Percentiles rank a stretch among this genome's conserved stretches.
phyloP scores from a whole-genome alignment of 306 rosid species.

The Potentilla sterilis region DNA sequence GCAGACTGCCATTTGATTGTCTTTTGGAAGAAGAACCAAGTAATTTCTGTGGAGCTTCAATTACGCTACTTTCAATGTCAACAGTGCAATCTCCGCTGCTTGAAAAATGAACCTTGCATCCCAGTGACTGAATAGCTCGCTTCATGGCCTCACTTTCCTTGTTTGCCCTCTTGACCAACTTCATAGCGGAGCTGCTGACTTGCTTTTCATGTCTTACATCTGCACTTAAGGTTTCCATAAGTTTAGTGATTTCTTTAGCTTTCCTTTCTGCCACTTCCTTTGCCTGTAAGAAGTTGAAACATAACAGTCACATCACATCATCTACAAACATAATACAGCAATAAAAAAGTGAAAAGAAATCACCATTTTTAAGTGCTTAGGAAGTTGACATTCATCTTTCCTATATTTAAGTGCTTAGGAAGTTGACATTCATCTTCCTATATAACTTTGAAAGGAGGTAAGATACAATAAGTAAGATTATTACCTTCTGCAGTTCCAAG shows the following conservation, averaged over 20 bases:
- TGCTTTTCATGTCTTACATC: conserved; percentile 69
- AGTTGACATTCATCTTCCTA: background rate
- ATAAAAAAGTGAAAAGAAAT: background rate
- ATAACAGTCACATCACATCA: background rate
- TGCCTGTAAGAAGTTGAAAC: conserved; percentile 50
- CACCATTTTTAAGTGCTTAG: background rate
- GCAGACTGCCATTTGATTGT: conserved; percentile 32
- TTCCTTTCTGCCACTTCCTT: conserved; percentile 82
- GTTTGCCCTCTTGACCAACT: conserved; percentile 48
- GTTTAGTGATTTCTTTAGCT: conserved; percentile 47
- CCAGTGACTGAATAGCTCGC: conserved; percentile 84
- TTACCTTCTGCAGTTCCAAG: conserved; percentile 76
- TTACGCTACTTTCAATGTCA: conserved; percentile 55
- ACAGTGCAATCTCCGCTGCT: conserved; percentile 66
- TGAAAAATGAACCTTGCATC: conserved; percentile 78
- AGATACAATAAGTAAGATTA: background rate
- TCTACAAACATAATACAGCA: conserved; percentile 3
- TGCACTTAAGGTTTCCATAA: conserved; percentile 59
- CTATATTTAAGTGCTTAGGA: background rate
- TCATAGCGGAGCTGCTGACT: conserved; percentile 57
- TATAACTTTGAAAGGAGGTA: background rate
- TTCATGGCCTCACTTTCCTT: conserved; percentile 74
- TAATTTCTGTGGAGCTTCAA: conserved; percentile 34
- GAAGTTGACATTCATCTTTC: background rate
- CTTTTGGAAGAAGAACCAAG: conserved; percentile 40